phyloP scores from a whole-genome alignment of 768 basidiomycete genomes.

The Naganishia vishniacii region DNA sequence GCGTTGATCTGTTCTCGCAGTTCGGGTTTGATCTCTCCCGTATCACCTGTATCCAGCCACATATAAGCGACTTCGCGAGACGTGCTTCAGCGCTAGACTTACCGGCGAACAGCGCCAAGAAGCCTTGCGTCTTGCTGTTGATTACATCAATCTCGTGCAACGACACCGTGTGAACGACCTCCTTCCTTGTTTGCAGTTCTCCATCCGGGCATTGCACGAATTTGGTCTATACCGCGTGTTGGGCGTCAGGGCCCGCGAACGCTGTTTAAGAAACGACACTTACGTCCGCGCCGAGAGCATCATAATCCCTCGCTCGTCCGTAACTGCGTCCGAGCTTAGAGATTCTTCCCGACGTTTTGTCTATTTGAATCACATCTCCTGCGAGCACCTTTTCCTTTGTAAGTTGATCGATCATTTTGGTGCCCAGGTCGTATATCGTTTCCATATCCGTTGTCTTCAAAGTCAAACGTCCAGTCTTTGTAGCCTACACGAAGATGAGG shows the following conservation, averaged over 20 bases:
- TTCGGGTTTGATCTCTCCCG: slow-evolving; percentile 97
- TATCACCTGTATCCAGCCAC: slow-evolving; percentile 76
- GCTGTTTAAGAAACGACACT: slow-evolving; percentile 44
- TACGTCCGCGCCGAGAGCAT: slow-evolving; percentile 98
- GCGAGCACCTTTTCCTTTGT: slow-evolving; percentile 91
- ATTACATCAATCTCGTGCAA: slow-evolving; percentile 99
- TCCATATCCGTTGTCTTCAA: slow-evolving; percentile 99
- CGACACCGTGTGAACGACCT: slow-evolving; percentile 94
- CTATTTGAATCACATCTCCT: slow-evolving; percentile 92
- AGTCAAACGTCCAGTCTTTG: slow-evolving; percentile 93
- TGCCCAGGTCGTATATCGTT: slow-evolving; percentile 95
- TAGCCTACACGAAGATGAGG: slow-evolving; percentile 59
- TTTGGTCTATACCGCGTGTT: slow-evolving; percentile 63
- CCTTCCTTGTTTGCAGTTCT: slow-evolving; percentile 94
- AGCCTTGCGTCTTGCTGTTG: slow-evolving; percentile 96
- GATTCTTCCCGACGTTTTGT: slow-evolving; percentile 94
- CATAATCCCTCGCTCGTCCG: slow-evolving; percentile 94
- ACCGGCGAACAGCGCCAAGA: slow-evolving; percentile 70
- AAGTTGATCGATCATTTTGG: slow-evolving; percentile 97
- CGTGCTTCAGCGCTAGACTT: background rate
- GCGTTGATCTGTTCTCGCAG: slow-evolving; percentile 92
- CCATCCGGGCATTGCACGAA: slow-evolving; percentile 98
- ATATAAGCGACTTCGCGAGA: background rate
- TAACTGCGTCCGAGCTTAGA: slow-evolving; percentile 94
- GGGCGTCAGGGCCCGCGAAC: background rate